Conservation (phyloP, 169 alveolate species). For the Cryptosporidium baileyi region DNA sequence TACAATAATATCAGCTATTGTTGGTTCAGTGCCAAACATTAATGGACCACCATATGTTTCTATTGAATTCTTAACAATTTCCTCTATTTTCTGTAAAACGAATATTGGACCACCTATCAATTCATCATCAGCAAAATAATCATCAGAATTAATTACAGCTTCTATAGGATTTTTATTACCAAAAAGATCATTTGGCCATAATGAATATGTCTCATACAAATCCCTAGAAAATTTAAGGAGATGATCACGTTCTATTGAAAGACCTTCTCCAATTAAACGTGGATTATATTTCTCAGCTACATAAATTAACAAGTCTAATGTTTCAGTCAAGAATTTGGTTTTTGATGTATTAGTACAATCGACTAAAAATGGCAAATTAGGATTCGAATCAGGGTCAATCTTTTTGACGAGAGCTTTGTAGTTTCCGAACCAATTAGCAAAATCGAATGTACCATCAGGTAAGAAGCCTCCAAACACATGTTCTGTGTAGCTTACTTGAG, state of each 20-base stretch:
- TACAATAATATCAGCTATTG: conserved; percentile 41
- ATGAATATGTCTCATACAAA: conserved; percentile 6
- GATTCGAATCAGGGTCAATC: conserved; percentile 25
- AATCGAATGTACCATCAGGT: conserved; percentile 51
- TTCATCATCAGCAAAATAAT: conserved; percentile 5
- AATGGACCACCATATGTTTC: conserved; percentile 58
- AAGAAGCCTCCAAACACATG: conserved; percentile 59
- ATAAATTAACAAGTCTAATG: conserved; percentile 32
- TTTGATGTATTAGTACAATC: conserved; percentile 41
- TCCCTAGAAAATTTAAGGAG: not conserved
- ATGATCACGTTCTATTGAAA: not conserved
- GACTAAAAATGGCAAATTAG: conserved; percentile 56
- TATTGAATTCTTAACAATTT: conserved; percentile 7
- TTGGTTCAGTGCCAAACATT: conserved; percentile 15
- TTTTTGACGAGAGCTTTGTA: conserved; percentile 10
- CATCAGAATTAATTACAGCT: conserved; percentile 16
- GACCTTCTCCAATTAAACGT: conserved; percentile 30
- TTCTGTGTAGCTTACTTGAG: conserved; percentile 10
- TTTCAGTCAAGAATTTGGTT: conserved; percentile 49
- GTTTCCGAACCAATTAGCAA: conserved; percentile 20
- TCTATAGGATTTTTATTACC: conserved; percentile 48
- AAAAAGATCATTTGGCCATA: not conserved
- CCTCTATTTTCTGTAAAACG: conserved; percentile 3
- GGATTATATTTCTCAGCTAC: conserved; percentile 44
- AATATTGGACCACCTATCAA: conserved; percentile 34